Evolutionary conservation across 106 monocot genomes (phyloP), one percentile per base, ranked within the genome.

Genomic region (Cymbidium sinense): DNA sequence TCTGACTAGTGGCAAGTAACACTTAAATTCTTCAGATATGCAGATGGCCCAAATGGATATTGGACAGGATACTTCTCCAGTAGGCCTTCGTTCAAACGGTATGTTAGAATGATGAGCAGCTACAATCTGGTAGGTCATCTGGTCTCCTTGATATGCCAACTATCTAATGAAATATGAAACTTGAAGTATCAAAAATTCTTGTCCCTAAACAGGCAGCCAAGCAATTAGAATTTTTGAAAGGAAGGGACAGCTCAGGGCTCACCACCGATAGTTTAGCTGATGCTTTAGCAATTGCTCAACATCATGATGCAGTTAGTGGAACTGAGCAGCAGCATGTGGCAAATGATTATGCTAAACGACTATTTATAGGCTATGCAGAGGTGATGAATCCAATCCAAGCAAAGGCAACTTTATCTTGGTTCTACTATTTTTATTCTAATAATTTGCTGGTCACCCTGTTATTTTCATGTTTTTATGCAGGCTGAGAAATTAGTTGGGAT

Each of bases 41-140:
- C 99, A 50, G 99, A 99, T 84, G 47, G 73, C n/a, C 62, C 82
- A 86, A 91, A 99, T 86, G 89, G 89, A 73, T 99, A 95, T 77
- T 99, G 99, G 99, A 92, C 99, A 61, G 99, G 99, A 21, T 99
- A 93, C 80, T 99, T 99, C 79, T 92, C 92, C 77, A 99, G 99
- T 79, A 88, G 99, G 44, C 99, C 99, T 86, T 80, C 87, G 2
- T 43, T 99, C 41, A 99, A 99, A 79, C 75, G 92, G 58, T 99
- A 99, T 82, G 92, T 99, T 23, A 88, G 99, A 82, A 35, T 82
- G 70, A 81, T 95, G 87, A 99, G 99, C 79, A 90, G 62, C 61
- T 99, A 95, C 78, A 92, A 95, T 81, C 77, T 92, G 99, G 99
- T 92, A 87, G 73, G 43, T 27, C 50, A 13, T 76, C 51, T 75